A percentile compares a stretch with the other conserved stretches of the same genome.
phyloP scores from a whole-genome alignment of 768 basidiomycete genomes.

The Phanerochaete carnosa region DNA sequence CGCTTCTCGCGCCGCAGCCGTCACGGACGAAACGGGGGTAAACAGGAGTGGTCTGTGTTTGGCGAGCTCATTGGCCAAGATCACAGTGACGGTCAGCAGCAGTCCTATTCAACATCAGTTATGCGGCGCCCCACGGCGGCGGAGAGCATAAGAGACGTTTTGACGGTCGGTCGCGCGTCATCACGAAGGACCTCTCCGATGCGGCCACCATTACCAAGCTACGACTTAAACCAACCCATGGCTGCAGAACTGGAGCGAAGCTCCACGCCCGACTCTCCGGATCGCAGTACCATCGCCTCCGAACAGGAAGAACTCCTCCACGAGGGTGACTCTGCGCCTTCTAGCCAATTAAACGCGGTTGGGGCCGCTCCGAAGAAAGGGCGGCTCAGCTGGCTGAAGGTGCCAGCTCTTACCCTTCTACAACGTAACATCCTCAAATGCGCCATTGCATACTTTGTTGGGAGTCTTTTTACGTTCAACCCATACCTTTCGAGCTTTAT shows the following conservation, averaged over 20 bases:
- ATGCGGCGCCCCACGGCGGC: slow-evolving; percentile 3
- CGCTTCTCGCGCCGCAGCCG: slow-evolving; percentile 1
- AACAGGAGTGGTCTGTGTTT: slow-evolving; percentile 55
- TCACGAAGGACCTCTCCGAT: not conserved
- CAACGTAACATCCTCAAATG: slow-evolving; percentile 86
- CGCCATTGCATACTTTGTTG: slow-evolving; percentile 85
- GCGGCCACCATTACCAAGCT: not conserved
- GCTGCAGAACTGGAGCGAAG: not conserved
- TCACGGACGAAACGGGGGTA: slow-evolving; percentile 20
- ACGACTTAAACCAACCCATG: not conserved
- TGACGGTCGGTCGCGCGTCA: not conserved
- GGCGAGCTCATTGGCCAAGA: slow-evolving; percentile 69
- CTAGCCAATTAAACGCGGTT: not conserved
- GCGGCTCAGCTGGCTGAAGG: not conserved
- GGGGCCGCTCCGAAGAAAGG: not conserved
- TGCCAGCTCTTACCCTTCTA: slow-evolving; percentile 43
- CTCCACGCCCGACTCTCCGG: not conserved
- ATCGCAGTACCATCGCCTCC: not conserved
- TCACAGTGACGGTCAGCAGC: slow-evolving; percentile 20
- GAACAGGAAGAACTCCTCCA: not conserved
- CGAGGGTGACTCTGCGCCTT: no score
- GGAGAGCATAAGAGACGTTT: slow-evolving; percentile 2
- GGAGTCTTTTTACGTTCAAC: slow-evolving; percentile 89
- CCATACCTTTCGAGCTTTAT: slow-evolving; percentile 69
- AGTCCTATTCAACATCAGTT: not conserved